phyloP scores from a whole-genome alignment of 2,329 filamentous ascomycete species.

The Colletotrichum musicola region DNA sequence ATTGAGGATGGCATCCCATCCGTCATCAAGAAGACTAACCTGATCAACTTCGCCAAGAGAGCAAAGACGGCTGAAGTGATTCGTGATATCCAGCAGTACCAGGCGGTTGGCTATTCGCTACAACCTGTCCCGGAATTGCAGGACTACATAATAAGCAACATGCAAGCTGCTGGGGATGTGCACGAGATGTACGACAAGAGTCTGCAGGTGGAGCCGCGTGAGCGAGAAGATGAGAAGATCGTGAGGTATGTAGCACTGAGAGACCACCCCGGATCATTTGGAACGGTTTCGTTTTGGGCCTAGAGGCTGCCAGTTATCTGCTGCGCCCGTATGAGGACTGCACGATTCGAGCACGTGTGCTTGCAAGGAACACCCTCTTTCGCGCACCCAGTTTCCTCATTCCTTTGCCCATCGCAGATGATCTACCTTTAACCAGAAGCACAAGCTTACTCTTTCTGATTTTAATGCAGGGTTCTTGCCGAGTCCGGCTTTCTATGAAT shows the following conservation, averaged over 20 bases:
- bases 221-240: conserved; percentile 99
- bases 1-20: conserved; percentile 99
- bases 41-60: conserved; percentile 99
- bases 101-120: conserved; percentile 95
- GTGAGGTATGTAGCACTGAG: conserved; percentile 79
- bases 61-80: conserved; percentile 99
- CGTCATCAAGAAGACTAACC: conserved; percentile 93
- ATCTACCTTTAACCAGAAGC: not conserved
- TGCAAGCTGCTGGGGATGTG: conserved; percentile 94
- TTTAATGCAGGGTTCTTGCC: conserved; percentile 64
- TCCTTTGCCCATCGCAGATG: no score
- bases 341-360: no score
- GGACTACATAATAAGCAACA: conserved; percentile 96
- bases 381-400: not conserved
- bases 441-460: conserved; percentile 41
- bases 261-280: conserved; percentile 44
- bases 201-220: conserved; percentile 90
- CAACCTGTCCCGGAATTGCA: conserved; percentile 92
- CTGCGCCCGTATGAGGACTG: not conserved
- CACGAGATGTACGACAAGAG: conserved; percentile 99
- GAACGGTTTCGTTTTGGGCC: conserved; percentile 41
- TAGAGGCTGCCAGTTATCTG: not conserved
- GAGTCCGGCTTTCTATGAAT: conserved; percentile 71
- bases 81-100: conserved; percentile 97
- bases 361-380: no score